Evolutionary conservation across 2,329 filamentous ascomycete species (phyloP).

Genomic region (Monilinia polystroma): DNA sequence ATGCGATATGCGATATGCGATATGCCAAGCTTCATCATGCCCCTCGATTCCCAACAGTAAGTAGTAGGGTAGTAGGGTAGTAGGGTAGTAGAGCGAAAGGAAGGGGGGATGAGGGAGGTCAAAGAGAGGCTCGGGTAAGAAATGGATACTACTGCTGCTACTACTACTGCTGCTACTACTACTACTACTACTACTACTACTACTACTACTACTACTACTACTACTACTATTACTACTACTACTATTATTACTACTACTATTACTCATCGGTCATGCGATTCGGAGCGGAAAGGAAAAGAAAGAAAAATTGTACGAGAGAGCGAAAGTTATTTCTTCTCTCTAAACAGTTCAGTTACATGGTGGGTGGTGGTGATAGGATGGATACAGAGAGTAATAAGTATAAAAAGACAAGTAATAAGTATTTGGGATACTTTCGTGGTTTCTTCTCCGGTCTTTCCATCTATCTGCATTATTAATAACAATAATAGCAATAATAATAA

Average conservation of each 20-base stretch:
- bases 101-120: too few relatives aligned
- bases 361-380: background rate
- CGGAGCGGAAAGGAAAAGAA: background rate
- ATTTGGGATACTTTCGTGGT: background rate
- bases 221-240: too few relatives aligned
- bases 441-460: background rate
- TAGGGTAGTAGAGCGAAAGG: background rate
- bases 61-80: background rate
- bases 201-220: too few relatives aligned
- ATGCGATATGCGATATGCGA: background rate
- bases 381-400: background rate
- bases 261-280: background rate
- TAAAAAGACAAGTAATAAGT: background rate
- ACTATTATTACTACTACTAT: too few relatives aligned
- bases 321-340: background rate
- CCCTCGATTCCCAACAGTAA: conserved; percentile 8
- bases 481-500: too few relatives aligned
- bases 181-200: too few relatives aligned
- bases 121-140: background rate
- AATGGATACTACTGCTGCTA: too few relatives aligned
- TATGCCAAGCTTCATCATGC: conserved; percentile 13
- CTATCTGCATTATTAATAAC: background rate
- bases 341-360: background rate
- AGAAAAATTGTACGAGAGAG: background rate
- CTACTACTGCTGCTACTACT: too few relatives aligned